A percentile compares a stretch with the other conserved stretches of the same genome.
Conservation (phyloP, 2,329 filamentous ascomycete species). For the Rosellinia necatrix region DNA sequence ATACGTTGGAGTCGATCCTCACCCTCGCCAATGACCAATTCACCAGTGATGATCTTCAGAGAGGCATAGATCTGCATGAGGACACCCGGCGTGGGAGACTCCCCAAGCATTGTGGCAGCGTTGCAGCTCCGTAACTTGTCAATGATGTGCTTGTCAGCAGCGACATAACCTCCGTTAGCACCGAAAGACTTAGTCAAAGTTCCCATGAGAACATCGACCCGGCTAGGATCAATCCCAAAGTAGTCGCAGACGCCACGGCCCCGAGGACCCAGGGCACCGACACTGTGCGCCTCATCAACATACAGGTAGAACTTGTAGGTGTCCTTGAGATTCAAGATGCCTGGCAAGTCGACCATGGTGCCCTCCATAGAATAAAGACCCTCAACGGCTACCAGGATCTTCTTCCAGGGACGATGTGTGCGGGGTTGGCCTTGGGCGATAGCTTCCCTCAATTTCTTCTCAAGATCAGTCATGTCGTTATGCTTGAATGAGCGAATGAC, state of each 20-base stretch:
- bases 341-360: constrained; percentile 97
- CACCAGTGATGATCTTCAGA: constrained; percentile 86
- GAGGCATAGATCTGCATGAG: constrained; percentile 89
- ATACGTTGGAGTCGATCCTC: constrained; percentile 94
- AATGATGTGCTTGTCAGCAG: constrained; percentile 86
- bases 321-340: constrained; percentile 82
- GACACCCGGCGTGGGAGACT: constrained; percentile 85
- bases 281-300: constrained; percentile 93
- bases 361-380: constrained; percentile 99
- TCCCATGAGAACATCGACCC: constrained; percentile 97
- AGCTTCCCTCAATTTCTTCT: constrained; percentile 82
- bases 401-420: constrained; percentile 99
- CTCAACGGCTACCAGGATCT: constrained; percentile 95
- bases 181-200: constrained; percentile 98
- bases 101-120: constrained; percentile 83
- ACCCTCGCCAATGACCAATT: constrained; percentile 86
- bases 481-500: constrained; percentile 97
- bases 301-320: constrained; percentile 98
- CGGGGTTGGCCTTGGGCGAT: constrained; percentile 97
- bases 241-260: constrained; percentile 97
- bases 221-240: constrained; percentile 84
- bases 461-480: constrained; percentile 90
- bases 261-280: constrained; percentile 86
- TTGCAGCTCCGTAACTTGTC: constrained; percentile 89
- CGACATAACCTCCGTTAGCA: constrained; percentile 95